These are phyloP conservation scores for Phytophthora podocarpi DNA, from an alignment of 352 stramenopile genomes.

Conservation along the genomic window DNA sequence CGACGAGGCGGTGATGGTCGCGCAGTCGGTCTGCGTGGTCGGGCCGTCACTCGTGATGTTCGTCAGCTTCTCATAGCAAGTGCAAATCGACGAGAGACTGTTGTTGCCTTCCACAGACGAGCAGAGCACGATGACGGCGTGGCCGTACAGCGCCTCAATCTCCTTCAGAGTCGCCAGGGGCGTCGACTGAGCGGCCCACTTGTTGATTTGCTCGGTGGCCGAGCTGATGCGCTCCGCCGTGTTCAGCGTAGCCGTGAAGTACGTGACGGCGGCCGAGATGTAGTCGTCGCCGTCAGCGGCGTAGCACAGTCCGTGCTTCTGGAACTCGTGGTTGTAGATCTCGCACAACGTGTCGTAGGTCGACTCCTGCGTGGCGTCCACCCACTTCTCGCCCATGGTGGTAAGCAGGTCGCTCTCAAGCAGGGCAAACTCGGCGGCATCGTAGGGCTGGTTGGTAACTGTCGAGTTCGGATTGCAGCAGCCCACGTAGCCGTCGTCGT, in stretches of 20 bases:
- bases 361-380: conserved; percentile 62
- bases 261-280: conserved; percentile 57
- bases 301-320: conserved; percentile 89
- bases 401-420: conserved; percentile 50
- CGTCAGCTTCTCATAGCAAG: conserved; percentile 60
- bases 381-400: conserved; percentile 66
- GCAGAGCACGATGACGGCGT: conserved; percentile 72
- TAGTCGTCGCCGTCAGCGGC: conserved; percentile 56
- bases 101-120: conserved; percentile 58
- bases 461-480: conserved; percentile 75
- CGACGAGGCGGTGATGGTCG: conserved; percentile 17
- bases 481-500: conserved; percentile 70
- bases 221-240: conserved; percentile 43
- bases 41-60: conserved; percentile 45
- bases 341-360: conserved; percentile 73
- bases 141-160: conserved; percentile 59
- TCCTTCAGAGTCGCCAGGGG: conserved; percentile 44
- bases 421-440: conserved; percentile 49
- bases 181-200: conserved; percentile 42
- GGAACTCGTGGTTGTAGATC: conserved; percentile 87
- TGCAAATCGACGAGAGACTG: conserved; percentile 68
- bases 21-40: conserved; percentile 59
- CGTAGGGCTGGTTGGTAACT: conserved; percentile 61
- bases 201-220: conserved; percentile 64
- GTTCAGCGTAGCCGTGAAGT: conserved; percentile 71